Percentiles rank a stretch among this genome's conserved stretches.
Evolutionary conservation across 129 eudicot species (phyloP).

Genomic region (Silybum marianum): DNA sequence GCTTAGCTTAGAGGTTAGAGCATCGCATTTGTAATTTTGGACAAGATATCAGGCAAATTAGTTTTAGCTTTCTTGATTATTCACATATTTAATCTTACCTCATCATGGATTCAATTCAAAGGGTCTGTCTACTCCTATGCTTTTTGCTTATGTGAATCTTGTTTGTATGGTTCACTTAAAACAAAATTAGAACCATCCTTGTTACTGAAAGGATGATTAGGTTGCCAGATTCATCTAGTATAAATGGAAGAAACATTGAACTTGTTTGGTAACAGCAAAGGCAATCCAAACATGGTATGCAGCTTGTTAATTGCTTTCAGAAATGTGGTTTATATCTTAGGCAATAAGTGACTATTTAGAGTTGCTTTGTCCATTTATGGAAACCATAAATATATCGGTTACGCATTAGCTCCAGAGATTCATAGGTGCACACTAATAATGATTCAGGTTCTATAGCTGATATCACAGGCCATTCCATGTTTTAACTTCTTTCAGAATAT

Average conservation of each 20-base stretch:
- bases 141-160: neutral
- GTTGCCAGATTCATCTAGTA: neutral
- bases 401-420: neutral
- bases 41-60: neutral
- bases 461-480: neutral
- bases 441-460: slow-evolving; percentile 1
- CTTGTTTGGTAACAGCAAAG: neutral
- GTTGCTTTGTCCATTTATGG: neutral
- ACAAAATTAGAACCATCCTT: neutral
- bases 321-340: neutral
- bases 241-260: neutral
- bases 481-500: neutral
- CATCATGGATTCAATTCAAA: neutral
- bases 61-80: slow-evolving; percentile 10
- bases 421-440: neutral
- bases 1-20: too few species aligned
- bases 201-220: neutral
- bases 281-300: neutral
- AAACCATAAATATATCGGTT: neutral
- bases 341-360: neutral
- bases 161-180: neutral
- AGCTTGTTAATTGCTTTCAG: neutral
- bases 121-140: neutral
- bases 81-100: neutral
- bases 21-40: neutral